Evolutionary conservation across 1,284 basidiomycete genomes (phyloP), one percentile per base, ranked within the genome.

Genomic region (Macrocystidia cucumis): DNA sequence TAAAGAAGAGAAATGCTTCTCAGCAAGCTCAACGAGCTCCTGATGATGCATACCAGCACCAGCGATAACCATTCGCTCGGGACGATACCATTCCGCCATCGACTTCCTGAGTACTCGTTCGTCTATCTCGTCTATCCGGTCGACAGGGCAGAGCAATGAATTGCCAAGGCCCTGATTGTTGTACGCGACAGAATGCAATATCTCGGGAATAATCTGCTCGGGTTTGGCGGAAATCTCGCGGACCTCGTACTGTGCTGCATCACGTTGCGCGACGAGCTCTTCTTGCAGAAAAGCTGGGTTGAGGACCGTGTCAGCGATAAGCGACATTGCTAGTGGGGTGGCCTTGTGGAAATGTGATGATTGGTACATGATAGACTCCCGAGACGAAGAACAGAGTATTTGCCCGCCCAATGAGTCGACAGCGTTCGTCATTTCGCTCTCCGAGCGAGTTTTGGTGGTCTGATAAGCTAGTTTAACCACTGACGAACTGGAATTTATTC

Each of bases 361-460:
- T 62, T 98, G 95, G 59, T 98, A 98, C 89, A 97, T 92, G 59
- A 98, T 91, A 23, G 91, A 81, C 59, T 98, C 95, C 30, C 95
- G 73, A 4, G 91, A 88, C 9, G 91, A 91, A 5, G 91, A 84
- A 54, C 88, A 92, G 57, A 89, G 74, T 41, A 98, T 91, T 60
- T 97, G 91, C 13, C 92, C 91, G 30, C 96, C 93, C 13, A 97
- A 71, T 7, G 74, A 72, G 55, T 92, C 83, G 50, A 97, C 88
- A 33, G 85, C 78, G 3, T 67, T 64, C 5, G 82, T 78, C 86
- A 98, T 93, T 48, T 89, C 74, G 26, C 79, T 79, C 43, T 72
- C 73, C 4, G 79, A 67, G 35, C 75, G 70, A 14, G 66, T 62
- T 19, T 50, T 55, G 18, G 82, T 85, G 34, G 70, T 74, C 83